These are phyloP conservation scores for Lagerstroemia fauriei DNA, from an alignment of 441 rosid genomes.

Conservation along the genomic window DNA sequence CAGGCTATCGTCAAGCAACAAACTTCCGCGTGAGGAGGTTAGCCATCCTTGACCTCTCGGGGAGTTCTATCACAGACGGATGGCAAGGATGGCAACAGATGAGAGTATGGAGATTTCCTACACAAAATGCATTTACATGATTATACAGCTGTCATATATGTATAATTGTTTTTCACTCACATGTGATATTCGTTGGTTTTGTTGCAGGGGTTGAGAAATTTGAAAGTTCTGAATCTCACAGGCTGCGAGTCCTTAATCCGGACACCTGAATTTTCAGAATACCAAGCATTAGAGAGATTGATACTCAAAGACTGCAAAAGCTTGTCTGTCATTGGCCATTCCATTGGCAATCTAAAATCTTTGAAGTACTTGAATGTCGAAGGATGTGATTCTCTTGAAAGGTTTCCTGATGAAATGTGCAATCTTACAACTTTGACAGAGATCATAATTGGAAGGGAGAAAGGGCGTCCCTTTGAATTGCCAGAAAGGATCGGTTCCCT, in stretches of 20 bases:
- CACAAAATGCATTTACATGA: neutral
- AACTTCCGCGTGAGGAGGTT: no score
- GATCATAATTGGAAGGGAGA: no score
- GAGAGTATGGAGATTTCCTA: no score
- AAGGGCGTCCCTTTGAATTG: no score
- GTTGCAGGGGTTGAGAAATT: neutral
- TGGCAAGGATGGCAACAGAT: no score
- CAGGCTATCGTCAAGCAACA: no score
- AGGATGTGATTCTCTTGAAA: neutral
- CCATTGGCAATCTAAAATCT: neutral
- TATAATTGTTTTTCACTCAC: neutral
- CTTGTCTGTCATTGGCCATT: neutral
- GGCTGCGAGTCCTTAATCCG: neutral
- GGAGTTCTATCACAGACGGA: no score
- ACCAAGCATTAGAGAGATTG: neutral
- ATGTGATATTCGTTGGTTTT: neutral
- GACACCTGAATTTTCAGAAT: constrained; percentile 2
- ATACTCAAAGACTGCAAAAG: constrained; percentile 12
- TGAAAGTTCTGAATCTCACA: constrained; percentile 1
- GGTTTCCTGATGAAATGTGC: neutral
- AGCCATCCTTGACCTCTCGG: no score
- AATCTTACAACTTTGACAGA: no score
- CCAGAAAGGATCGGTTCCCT: no score
- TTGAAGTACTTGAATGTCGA: neutral
- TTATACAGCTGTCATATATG: neutral